phyloP scores from a whole-genome alignment of 768 basidiomycete species.

The Candolleomyces eurysporus region DNA sequence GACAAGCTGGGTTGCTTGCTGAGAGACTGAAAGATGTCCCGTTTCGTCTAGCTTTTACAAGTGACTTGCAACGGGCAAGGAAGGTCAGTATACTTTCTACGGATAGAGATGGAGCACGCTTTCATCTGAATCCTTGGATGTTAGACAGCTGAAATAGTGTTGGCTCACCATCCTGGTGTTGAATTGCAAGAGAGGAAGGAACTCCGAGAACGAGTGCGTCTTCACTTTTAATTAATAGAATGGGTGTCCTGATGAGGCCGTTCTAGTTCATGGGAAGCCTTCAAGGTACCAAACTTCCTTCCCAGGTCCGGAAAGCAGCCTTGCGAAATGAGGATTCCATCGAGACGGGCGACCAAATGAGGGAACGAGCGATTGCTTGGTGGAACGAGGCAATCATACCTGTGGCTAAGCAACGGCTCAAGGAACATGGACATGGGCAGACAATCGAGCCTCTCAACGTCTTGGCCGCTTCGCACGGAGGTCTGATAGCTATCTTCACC shows the following conservation, averaged over 20 bases:
- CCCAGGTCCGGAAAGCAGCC: constrained; percentile 13
- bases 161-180: constrained; percentile 50
- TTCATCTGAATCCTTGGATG: neutral
- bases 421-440: constrained; percentile 9
- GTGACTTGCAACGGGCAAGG: constrained; percentile 68
- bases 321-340: constrained; percentile 26
- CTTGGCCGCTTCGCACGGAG: constrained; percentile 68
- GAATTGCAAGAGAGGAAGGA: constrained; percentile 40
- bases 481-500: constrained; percentile 55
- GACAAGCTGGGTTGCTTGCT: constrained; percentile 58
- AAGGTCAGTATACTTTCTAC: constrained; percentile 41
- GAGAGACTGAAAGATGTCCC: constrained; percentile 50
- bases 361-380: constrained; percentile 55
- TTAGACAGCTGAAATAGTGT: constrained; percentile 68
- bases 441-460: constrained; percentile 29
- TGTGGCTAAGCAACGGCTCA: constrained; percentile 12
- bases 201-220: constrained; percentile 64
- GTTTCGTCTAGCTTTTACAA: constrained; percentile 64
- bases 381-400: constrained; percentile 49
- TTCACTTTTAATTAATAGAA: neutral
- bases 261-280: constrained; percentile 58
- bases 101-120: neutral
- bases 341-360: constrained; percentile 42
- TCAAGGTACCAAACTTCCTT: constrained; percentile 42
- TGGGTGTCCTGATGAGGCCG: neutral